Percentiles rank a stretch among this genome's conserved stretches.
Conservation (phyloP, 2,329 filamentous ascomycete genomes). For the Cercospora zeina region DNA sequence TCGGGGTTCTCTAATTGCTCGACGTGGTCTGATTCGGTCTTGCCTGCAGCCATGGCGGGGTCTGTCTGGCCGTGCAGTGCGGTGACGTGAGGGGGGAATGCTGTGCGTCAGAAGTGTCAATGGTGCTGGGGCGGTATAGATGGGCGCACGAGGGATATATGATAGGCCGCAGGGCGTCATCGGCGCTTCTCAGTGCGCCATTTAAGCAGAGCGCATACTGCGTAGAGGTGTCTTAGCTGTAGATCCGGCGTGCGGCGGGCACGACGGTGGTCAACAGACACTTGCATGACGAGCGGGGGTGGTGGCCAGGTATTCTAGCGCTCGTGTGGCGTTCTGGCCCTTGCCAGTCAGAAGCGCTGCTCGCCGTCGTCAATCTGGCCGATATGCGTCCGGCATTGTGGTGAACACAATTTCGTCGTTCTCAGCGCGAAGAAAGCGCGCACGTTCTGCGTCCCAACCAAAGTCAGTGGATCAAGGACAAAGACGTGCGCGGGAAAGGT, state of each 20-base stretch:
- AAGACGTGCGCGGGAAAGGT: neutral
- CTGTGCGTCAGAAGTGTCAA: neutral
- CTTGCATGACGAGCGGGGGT: conserved; percentile 11
- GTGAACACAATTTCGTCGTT: conserved; percentile 15
- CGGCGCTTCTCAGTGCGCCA: conserved; percentile 8
- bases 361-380: conserved; percentile 10
- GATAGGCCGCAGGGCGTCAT: conserved; percentile 3
- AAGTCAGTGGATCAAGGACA: neutral
- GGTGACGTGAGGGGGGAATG: conserved; percentile 1
- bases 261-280: neutral
- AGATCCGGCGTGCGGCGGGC: neutral
- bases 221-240: neutral
- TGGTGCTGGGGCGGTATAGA: neutral
- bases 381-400: conserved; percentile 19
- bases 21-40: conserved; percentile 29
- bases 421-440: conserved; percentile 16
- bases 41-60: conserved; percentile 27
- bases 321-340: conserved; percentile 22
- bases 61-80: conserved; percentile 2
- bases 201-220: neutral
- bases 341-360: neutral
- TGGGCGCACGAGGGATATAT: conserved; percentile 5
- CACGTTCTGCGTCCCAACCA: conserved; percentile 12
- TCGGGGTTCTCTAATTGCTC: conserved; percentile 31
- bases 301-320: neutral